These are phyloP conservation scores for Fusarium zealandicum DNA, from an alignment of 2,329 filamentous ascomycete species.

Conservation along the genomic window DNA sequence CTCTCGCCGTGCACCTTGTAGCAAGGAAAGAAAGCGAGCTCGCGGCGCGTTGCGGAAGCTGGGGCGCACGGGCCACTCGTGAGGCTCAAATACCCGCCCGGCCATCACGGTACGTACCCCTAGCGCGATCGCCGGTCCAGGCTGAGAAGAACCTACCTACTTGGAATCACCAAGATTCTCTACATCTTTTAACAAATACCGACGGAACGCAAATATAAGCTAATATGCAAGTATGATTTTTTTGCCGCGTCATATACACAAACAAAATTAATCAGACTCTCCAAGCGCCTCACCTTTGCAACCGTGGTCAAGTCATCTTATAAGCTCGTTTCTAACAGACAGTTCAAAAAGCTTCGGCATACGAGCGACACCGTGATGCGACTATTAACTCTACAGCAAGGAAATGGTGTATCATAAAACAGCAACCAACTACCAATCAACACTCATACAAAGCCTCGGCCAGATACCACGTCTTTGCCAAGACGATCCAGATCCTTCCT, in stretches of 20 bases:
- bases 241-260: too few relatives aligned
- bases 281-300: too few relatives aligned
- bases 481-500: slow-evolving; percentile 22
- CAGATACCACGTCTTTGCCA: slow-evolving; percentile 19
- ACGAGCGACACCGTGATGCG: too few relatives aligned
- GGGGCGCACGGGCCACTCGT: slow-evolving; percentile 26
- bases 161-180: too few relatives aligned
- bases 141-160: too few relatives aligned
- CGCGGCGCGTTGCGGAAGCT: slow-evolving; percentile 36
- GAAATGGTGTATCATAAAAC: slow-evolving; percentile 7
- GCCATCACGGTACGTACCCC: background rate
- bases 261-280: too few relatives aligned
- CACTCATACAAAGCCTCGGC: slow-evolving; percentile 8
- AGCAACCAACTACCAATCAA: slow-evolving; percentile 12
- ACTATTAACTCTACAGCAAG: background rate
- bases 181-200: too few relatives aligned
- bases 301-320: background rate
- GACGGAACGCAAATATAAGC: too few relatives aligned
- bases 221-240: too few relatives aligned
- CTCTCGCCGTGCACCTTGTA: slow-evolving; percentile 28
- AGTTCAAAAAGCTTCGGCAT: too few relatives aligned
- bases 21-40: slow-evolving; percentile 25
- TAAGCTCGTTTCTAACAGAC: too few relatives aligned
- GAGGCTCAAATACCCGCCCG: slow-evolving; percentile 5
- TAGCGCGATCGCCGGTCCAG: too few relatives aligned